phyloP scores from a whole-genome alignment of 2,329 filamentous ascomycete species.

The Hymenoscyphus infarciens region DNA sequence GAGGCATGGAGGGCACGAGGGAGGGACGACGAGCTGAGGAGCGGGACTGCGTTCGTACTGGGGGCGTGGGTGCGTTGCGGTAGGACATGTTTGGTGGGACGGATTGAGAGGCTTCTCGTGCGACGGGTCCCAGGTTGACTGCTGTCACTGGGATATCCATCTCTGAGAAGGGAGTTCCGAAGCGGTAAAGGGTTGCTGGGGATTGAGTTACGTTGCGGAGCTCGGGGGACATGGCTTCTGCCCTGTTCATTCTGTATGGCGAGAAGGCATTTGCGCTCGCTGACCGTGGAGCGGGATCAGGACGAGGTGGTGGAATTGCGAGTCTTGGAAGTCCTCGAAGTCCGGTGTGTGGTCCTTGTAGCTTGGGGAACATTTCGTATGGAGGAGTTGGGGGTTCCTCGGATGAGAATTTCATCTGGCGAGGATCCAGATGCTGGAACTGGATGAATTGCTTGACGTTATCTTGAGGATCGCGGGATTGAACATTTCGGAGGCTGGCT shows the following conservation, averaged over 20 bases:
- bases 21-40: constrained; percentile 62
- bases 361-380: constrained; percentile 57
- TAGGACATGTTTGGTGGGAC: constrained; percentile 93
- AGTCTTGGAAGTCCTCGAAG: constrained; percentile 60
- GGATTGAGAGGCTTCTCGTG: constrained; percentile 79
- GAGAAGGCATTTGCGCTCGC: constrained; percentile 39
- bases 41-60: constrained; percentile 37
- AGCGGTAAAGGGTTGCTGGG: constrained; percentile 64
- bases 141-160: constrained; percentile 83
- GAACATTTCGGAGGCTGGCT: constrained; percentile 64
- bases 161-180: constrained; percentile 85
- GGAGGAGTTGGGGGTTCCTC: constrained; percentile 68
- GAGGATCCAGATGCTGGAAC: constrained; percentile 68
- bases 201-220: constrained; percentile 47
- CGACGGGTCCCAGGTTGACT: constrained; percentile 65
- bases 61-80: constrained; percentile 41
- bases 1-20: constrained; percentile 60
- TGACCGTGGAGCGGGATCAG: constrained; percentile 30
- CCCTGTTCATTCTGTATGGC: constrained; percentile 51
- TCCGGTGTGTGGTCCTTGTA: constrained; percentile 46
- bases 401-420: constrained; percentile 35
- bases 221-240: constrained; percentile 50
- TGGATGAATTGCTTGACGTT: constrained; percentile 88
- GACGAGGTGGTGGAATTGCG: constrained; percentile 48
- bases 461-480: constrained; percentile 79